Conservation (phyloP, 495 filamentous ascomycete genomes). For the Echria macrotheca region DNA sequence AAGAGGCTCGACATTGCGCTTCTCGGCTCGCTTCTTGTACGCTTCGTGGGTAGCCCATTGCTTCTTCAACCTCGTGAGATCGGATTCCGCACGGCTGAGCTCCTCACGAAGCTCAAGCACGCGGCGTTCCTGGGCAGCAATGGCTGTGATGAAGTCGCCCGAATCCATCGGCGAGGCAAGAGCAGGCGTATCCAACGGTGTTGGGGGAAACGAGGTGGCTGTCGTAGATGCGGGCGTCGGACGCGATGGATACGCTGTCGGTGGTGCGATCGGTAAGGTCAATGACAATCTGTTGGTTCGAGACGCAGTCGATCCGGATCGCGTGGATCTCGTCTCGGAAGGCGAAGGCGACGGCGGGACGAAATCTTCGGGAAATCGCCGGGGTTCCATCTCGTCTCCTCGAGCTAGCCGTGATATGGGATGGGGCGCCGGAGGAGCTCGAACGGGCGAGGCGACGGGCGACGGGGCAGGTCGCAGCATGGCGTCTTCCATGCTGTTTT, state of each 20-base stretch:
- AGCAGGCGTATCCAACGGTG: conserved; percentile 36
- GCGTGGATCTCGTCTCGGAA: conserved; percentile 37
- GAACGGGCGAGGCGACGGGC: conserved; percentile 1
- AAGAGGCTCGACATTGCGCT: conserved; percentile 50
- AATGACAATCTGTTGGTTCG: conserved; percentile 72
- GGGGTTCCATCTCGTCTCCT: conserved; percentile 15
- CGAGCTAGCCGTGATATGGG: conserved; percentile 8
- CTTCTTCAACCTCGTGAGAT: conserved; percentile 71
- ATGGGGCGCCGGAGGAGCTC: no score
- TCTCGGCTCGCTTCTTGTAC: conserved; percentile 66
- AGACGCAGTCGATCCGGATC: conserved; percentile 49
- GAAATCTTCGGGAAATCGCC: conserved; percentile 18
- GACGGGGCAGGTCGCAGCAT: conserved; percentile 19
- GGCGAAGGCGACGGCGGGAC: conserved; percentile 17
- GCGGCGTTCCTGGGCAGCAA: conserved; percentile 88
- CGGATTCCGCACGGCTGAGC: conserved; percentile 69
- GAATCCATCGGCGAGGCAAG: conserved; percentile 57
- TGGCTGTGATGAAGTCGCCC: conserved; percentile 74
- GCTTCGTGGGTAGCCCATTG: conserved; percentile 76
- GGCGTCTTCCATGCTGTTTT: conserved; percentile 25
- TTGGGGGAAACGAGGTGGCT: conserved; percentile 40
- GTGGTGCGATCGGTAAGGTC: conserved; percentile 62
- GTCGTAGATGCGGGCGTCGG: conserved; percentile 39
- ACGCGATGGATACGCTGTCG: conserved; percentile 36
- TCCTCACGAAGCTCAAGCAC: conserved; percentile 92